Percentiles rank a stretch among this genome's conserved stretches.
Evolutionary conservation across 768 basidiomycete species (phyloP).

Genomic region (Cytidiella melzeri): DNA sequence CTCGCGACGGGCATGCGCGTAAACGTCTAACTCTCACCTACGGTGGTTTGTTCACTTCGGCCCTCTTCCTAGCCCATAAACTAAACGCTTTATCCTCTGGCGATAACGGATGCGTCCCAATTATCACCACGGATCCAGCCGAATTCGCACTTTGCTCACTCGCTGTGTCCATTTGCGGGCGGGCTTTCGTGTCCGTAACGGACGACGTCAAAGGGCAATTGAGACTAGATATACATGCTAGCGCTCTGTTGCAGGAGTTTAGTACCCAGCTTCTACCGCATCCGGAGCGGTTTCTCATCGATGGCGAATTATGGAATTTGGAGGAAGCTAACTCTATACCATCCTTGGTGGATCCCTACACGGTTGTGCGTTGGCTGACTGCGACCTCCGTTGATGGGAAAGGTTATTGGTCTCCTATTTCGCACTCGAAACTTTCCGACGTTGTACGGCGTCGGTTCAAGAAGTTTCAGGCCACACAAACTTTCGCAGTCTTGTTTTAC

Average conservation of each 20-base stretch:
- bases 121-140: background rate
- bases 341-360: too few relatives aligned
- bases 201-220: background rate
- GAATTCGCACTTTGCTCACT: background rate
- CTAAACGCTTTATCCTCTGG: background rate
- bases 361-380: too few relatives aligned
- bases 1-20: background rate
- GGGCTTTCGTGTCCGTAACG: background rate
- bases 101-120: background rate
- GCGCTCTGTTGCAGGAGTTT: background rate
- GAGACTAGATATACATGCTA: background rate
- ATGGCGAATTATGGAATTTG: too few relatives aligned
- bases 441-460: background rate
- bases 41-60: background rate
- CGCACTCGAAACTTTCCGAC: too few relatives aligned
- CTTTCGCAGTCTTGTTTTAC: background rate
- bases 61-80: background rate
- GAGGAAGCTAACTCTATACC: too few relatives aligned
- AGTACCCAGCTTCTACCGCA: background rate
- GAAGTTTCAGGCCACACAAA: background rate
- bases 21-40: background rate
- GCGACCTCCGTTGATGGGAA: too few relatives aligned
- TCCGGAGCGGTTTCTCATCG: background rate
- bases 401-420: too few relatives aligned
- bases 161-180: background rate